phyloP scores from a whole-genome alignment of 2,329 filamentous ascomycete species.

The Aspergillus phoenicis region DNA sequence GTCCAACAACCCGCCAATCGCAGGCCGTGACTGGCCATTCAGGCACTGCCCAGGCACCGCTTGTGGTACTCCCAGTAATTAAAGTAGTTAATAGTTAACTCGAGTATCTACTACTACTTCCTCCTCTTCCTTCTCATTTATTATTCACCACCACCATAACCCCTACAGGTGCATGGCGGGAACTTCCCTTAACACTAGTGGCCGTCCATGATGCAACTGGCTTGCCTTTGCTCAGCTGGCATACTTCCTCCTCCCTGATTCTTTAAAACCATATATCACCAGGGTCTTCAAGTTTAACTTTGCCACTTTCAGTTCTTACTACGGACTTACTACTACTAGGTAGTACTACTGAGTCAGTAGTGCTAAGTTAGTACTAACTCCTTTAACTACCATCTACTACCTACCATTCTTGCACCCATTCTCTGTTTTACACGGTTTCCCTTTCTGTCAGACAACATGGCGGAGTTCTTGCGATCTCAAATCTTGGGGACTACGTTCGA shows the following conservation, averaged over 20 bases:
- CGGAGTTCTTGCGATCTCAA: slow-evolving; percentile 97
- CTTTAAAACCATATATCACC: too few relatives aligned
- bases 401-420: not conserved
- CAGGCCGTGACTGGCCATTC: not conserved
- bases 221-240: not conserved
- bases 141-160: not conserved
- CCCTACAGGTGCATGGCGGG: not conserved
- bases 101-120: not conserved
- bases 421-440: not conserved
- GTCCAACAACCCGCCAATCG: not conserved
- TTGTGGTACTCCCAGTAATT: too few relatives aligned
- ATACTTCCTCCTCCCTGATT: not conserved
- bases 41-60: not conserved
- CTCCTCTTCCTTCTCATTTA: not conserved
- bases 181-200: slow-evolving; percentile 1
- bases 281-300: too few relatives aligned
- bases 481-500: slow-evolving; percentile 99
- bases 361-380: too few relatives aligned
- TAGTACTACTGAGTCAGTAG: too few relatives aligned
- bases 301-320: too few relatives aligned
- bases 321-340: too few relatives aligned
- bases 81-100: too few relatives aligned
- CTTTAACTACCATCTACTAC: too few relatives aligned
- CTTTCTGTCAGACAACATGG: slow-evolving; percentile 65
- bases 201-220: slow-evolving; percentile 1